Conservation (phyloP, 2,329 filamentous ascomycete species). For the Fusarium protoensiforme region DNA sequence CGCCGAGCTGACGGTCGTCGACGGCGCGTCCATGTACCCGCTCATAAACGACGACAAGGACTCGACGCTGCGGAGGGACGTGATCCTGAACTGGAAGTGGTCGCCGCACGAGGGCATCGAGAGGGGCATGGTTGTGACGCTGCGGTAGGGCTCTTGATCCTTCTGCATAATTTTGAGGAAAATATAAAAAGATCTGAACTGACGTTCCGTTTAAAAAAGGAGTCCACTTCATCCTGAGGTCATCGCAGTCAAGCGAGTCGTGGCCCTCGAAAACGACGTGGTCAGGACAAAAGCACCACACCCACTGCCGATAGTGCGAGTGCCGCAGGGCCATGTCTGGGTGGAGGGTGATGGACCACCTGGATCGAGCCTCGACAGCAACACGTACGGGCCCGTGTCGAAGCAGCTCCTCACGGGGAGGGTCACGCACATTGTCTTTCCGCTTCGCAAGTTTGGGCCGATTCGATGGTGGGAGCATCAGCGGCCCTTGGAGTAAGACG, state of each 20-base stretch:
- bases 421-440: conserved; percentile 78
- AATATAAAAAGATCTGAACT: neutral
- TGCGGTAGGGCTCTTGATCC: conserved; percentile 61
- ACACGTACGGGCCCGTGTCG: conserved; percentile 87
- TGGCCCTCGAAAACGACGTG: conserved; percentile 83
- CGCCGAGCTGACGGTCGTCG: conserved; percentile 66
- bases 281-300: conserved; percentile 74
- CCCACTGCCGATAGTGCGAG: conserved; percentile 64
- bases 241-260: conserved; percentile 82
- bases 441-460: conserved; percentile 67
- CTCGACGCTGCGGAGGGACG: conserved; percentile 63
- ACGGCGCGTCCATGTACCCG: conserved; percentile 79
- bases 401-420: conserved; percentile 79
- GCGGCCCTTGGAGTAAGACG: conserved; percentile 35
- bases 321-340: conserved; percentile 92
- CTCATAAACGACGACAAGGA: conserved; percentile 76
- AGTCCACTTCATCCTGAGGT: conserved; percentile 77
- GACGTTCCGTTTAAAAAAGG: conserved; percentile 53
- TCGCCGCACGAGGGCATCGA: conserved; percentile 67
- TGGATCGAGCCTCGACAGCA: conserved; percentile 81
- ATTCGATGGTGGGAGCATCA: conserved; percentile 68
- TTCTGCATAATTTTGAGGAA: neutral
- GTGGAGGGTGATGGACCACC: conserved; percentile 88
- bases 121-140: conserved; percentile 80
- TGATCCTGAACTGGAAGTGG: conserved; percentile 70